Conservation (phyloP, 1,284 basidiomycete genomes). For the Ceratobasidium sp. region DNA sequence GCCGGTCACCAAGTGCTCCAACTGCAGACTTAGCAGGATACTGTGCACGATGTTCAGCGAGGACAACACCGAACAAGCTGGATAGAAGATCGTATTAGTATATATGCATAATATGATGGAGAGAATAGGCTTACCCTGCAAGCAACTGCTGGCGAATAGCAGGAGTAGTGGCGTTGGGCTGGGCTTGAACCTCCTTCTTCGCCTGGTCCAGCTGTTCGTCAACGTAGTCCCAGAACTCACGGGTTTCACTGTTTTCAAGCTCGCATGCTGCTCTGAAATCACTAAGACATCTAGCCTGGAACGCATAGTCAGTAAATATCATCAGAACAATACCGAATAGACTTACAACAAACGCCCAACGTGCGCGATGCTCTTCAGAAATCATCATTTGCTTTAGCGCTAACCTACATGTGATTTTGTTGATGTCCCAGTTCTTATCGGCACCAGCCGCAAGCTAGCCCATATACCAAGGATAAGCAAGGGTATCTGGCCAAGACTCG, state of each 20-base stretch:
- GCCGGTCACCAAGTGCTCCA: not conserved
- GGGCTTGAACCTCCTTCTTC: not conserved
- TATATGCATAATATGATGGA: not conserved
- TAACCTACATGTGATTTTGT: not conserved
- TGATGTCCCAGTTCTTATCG: not conserved
- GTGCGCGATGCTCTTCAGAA: not conserved
- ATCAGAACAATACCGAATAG: not conserved
- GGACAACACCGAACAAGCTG: not conserved
- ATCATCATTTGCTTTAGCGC: not conserved
- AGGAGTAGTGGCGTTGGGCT: not conserved
- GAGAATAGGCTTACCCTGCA: not conserved
- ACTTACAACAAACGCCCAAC: not conserved
- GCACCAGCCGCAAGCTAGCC: not conserved
- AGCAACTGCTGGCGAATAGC: not conserved
- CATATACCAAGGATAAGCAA: not conserved
- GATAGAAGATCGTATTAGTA: not conserved
- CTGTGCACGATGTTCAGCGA: not conserved
- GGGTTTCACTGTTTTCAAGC: not conserved
- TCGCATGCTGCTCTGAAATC: not conserved
- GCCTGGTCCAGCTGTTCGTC: not conserved
- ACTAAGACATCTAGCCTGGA: not conserved
- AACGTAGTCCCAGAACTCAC: not conserved
- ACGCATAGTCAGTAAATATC: not conserved
- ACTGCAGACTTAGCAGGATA: not conserved
- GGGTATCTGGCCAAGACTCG: not conserved